These are phyloP conservation scores for Keqinozyma sinolaborantium DNA, from an alignment of 1,139 yeast species.

Conservation along the genomic window DNA sequence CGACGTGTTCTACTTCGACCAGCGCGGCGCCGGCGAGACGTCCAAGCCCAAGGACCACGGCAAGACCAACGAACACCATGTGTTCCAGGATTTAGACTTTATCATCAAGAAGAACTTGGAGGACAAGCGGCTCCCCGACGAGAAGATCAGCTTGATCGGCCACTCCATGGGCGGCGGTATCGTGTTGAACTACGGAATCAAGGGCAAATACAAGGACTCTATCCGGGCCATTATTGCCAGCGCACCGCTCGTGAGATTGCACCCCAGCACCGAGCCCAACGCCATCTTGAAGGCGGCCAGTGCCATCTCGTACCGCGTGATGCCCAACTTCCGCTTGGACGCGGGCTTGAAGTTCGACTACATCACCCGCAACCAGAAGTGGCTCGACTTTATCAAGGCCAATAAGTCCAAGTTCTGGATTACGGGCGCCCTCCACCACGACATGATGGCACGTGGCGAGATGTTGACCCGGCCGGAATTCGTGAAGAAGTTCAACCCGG, in stretches of 20 bases:
- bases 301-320: conserved; percentile 42
- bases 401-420: conserved; percentile 43
- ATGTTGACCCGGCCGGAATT: conserved; percentile 40
- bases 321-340: conserved; percentile 56
- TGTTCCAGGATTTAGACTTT: conserved; percentile 67
- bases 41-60: conserved; percentile 61
- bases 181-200: conserved; percentile 65
- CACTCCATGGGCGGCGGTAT: conserved; percentile 98
- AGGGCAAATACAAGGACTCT: conserved; percentile 55
- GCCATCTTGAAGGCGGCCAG: conserved; percentile 40
- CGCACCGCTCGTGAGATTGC: conserved; percentile 67
- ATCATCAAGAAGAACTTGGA: conserved; percentile 42
- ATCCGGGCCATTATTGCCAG: conserved; percentile 56
- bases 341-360: conserved; percentile 53
- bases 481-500: conserved; percentile 39
- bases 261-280: conserved; percentile 58
- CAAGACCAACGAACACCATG: conserved; percentile 58
- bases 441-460: conserved; percentile 64
- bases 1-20: conserved; percentile 77
- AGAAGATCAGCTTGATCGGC: conserved; percentile 64
- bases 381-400: conserved; percentile 39
- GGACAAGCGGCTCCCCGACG: conserved; percentile 18
- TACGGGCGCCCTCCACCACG: conserved; percentile 45
- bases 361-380: conserved; percentile 52
- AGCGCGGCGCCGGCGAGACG: conserved; percentile 85